Evolutionary conservation across 2,329 filamentous ascomycete species (phyloP).

Genomic region (Alternaria panax): DNA sequence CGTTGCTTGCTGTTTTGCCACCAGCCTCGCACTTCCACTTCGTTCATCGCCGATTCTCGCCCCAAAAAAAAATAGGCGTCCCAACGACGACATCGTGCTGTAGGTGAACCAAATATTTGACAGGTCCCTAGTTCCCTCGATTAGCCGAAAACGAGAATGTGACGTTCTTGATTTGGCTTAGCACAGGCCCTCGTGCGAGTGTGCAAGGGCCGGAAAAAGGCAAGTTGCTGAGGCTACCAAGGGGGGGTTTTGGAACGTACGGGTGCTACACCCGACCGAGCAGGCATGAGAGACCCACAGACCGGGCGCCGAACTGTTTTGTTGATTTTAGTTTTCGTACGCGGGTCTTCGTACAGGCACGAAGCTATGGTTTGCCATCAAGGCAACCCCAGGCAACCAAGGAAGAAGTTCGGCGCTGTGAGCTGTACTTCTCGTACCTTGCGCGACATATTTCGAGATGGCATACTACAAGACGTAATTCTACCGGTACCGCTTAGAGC

Average conservation of each 20-base stretch:
- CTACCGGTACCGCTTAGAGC: constrained; percentile 4
- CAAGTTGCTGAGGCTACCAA: constrained; percentile 7
- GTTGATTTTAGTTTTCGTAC: constrained; percentile 1
- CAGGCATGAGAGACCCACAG: constrained; percentile 7
- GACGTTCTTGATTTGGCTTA: constrained; percentile 2
- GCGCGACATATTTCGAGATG: neutral
- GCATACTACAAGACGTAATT: neutral
- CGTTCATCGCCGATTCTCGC: neutral
- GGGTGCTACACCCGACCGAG: constrained; percentile 14
- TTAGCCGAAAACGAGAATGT: constrained; percentile 3
- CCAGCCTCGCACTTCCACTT: neutral
- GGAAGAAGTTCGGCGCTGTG: neutral
- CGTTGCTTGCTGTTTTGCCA: neutral
- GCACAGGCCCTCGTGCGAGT: constrained; percentile 7
- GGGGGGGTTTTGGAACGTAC: constrained; percentile 9
- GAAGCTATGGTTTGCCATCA: neutral
- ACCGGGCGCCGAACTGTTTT: constrained; percentile 13
- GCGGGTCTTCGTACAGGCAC: neutral
- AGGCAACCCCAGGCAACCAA: neutral
- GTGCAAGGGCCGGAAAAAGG: constrained; percentile 13
- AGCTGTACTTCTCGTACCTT: neutral
- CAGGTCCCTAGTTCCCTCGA: neutral
- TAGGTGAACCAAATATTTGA: neutral
- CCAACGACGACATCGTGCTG: constrained; percentile 1
- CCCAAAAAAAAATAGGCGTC: neutral